Conservation (phyloP, 2,329 filamentous ascomycete genomes). For the Fusarium pseudograminearum region DNA sequence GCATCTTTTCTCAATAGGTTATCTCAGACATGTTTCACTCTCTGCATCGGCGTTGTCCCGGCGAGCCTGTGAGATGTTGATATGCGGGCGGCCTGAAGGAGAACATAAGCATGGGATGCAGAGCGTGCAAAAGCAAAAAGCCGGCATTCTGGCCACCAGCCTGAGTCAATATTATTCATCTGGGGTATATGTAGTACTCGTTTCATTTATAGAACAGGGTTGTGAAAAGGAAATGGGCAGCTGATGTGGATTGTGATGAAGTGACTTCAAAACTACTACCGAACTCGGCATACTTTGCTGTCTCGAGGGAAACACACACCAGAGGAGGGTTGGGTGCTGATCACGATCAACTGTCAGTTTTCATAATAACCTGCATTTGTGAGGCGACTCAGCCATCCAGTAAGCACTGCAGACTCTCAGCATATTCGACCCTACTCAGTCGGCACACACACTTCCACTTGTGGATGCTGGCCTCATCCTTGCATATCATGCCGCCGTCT, state of each 20-base stretch:
- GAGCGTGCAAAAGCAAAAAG: not conserved
- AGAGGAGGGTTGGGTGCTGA: not conserved
- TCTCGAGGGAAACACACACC: too few species aligned
- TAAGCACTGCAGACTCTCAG: not conserved
- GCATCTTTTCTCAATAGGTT: not conserved
- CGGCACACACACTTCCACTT: not conserved
- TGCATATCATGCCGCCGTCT: not conserved
- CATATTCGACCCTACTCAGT: not conserved
- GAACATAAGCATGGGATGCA: not conserved
- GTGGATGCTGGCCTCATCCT: not conserved
- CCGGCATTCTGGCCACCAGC: not conserved
- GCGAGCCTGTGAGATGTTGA: not conserved
- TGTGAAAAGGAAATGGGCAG: not conserved
- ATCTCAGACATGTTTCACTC: not conserved
- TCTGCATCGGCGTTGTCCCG: rapidly evolving
- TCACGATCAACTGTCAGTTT: not conserved
- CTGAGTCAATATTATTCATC: not conserved
- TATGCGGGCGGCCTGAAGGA: not conserved
- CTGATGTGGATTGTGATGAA: not conserved
- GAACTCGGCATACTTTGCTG: too few species aligned
- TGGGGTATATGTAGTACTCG: not conserved
- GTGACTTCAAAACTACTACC: not conserved
- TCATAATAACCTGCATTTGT: not conserved
- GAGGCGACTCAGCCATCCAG: not conserved
- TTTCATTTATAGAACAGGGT: not conserved